Evolutionary conservation across 192 early-diverging fungal genomes (phyloP).

Genomic region (Phlyctochytrium bullatum): DNA sequence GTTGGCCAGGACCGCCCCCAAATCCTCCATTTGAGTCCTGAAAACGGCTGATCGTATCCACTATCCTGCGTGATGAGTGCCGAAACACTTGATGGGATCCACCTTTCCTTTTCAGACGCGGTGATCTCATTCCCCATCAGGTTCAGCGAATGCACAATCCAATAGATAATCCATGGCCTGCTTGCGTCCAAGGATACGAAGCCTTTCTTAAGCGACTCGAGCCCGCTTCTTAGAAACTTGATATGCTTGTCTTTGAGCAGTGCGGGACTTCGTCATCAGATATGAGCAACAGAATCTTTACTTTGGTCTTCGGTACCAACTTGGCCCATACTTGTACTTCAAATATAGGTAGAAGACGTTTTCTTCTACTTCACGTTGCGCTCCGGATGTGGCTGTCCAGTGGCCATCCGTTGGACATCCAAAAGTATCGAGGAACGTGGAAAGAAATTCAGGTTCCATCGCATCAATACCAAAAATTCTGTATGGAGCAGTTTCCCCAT

Average conservation of each 20-base stretch:
- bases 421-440: slow-evolving; percentile 11
- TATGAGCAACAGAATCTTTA: neutral
- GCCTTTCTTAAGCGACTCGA: slow-evolving; percentile 50
- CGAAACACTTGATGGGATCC: too few relatives aligned
- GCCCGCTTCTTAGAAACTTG: slow-evolving; percentile 48
- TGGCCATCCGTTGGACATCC: slow-evolving; percentile 50
- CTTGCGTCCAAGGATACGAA: slow-evolving; percentile 76
- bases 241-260: slow-evolving; percentile 60
- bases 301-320: neutral
- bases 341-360: slow-evolving; percentile 20
- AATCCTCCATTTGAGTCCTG: slow-evolving; percentile 78
- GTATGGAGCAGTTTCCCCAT: too few relatives aligned
- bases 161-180: slow-evolving; percentile 89
- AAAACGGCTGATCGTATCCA: slow-evolving; percentile 61
- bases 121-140: slow-evolving; percentile 64
- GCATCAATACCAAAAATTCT: too few relatives aligned
- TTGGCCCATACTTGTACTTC: slow-evolving; percentile 14
- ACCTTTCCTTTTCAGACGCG: slow-evolving; percentile 42
- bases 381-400: slow-evolving; percentile 57
- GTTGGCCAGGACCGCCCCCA: slow-evolving; percentile 80
- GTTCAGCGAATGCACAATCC: slow-evolving; percentile 83
- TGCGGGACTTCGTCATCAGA: slow-evolving; percentile 8
- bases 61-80: too few relatives aligned
- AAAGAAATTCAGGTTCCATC: too few relatives aligned
- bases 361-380: slow-evolving; percentile 51